Conservation (phyloP, 495 filamentous ascomycete genomes). For the Chlorociboria aeruginascens region DNA sequence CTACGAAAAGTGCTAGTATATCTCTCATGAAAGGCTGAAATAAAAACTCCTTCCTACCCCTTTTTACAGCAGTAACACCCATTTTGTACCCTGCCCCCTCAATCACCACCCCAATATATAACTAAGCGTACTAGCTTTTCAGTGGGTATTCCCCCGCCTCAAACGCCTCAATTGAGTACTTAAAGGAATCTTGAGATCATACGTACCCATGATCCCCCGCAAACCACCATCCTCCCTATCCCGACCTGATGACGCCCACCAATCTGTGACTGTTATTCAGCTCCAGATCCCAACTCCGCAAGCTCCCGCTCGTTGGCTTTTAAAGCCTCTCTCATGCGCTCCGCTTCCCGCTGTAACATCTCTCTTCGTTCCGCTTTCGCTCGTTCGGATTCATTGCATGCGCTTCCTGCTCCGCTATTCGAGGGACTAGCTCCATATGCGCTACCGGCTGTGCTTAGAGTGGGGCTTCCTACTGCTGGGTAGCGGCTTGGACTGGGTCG, state of each 20-base stretch:
- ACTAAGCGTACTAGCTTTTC: too few relatives aligned
- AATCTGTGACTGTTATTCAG: background rate
- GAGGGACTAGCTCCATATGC: conserved; percentile 19
- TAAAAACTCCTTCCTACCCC: too few relatives aligned
- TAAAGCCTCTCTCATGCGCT: conserved; percentile 64
- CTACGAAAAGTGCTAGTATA: too few relatives aligned
- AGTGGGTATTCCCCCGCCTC: too few relatives aligned
- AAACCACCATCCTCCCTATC: background rate
- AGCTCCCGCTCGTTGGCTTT: conserved; percentile 69
- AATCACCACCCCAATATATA: too few relatives aligned
- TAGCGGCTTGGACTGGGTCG: conserved; percentile 5
- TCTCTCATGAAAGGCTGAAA: too few relatives aligned
- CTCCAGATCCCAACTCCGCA: conserved; percentile 39
- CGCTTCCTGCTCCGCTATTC: conserved; percentile 13
- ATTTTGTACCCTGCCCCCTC: too few relatives aligned
- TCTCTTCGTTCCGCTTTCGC: conserved; percentile 50
- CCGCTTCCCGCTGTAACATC: conserved; percentile 58
- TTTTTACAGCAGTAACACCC: too few relatives aligned
- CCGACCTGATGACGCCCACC: background rate
- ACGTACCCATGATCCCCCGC: background rate
- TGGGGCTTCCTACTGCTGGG: conserved; percentile 1
- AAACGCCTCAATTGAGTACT: too few relatives aligned
- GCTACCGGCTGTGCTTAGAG: conserved; percentile 14
- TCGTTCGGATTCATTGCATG: conserved; percentile 35
- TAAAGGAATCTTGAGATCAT: too few relatives aligned